These are phyloP conservation scores for Fonsecaea pedrosoi DNA, from an alignment of 2,329 filamentous ascomycete genomes.

Conservation along the genomic window DNA sequence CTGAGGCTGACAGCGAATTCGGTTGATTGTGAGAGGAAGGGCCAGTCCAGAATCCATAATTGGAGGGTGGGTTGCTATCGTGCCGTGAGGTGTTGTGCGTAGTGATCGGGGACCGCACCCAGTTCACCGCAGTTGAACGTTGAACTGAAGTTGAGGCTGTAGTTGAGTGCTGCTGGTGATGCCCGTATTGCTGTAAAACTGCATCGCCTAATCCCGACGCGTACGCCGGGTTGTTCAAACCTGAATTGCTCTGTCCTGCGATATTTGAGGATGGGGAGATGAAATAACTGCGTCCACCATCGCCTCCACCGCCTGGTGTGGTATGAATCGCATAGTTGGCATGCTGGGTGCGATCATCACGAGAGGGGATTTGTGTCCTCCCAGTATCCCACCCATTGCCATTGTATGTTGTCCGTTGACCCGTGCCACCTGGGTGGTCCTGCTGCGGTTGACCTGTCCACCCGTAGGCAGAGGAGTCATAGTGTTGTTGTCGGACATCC, in stretches of 20 bases:
- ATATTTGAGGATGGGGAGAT: slow-evolving; percentile 11
- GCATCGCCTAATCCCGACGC: slow-evolving; percentile 38
- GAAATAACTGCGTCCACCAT: slow-evolving; percentile 16
- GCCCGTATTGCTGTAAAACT: slow-evolving; percentile 22
- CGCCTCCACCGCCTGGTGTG: slow-evolving; percentile 8
- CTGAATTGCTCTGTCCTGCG: slow-evolving; percentile 27
- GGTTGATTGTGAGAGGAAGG: slow-evolving; percentile 25
- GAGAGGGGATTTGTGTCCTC: slow-evolving; percentile 13
- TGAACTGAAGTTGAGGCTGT: background rate
- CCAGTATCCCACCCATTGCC: slow-evolving; percentile 21
- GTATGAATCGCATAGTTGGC: slow-evolving; percentile 16
- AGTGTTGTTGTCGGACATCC: slow-evolving; percentile 28
- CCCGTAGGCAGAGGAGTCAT: slow-evolving; percentile 31
- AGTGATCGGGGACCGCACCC: slow-evolving; percentile 27
- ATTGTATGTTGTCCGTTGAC: slow-evolving; percentile 18
- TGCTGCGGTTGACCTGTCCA: slow-evolving; percentile 31
- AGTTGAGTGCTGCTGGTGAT: slow-evolving; percentile 20
- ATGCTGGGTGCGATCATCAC: slow-evolving; percentile 22
- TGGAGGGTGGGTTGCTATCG: slow-evolving; percentile 11
- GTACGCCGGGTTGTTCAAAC: slow-evolving; percentile 40
- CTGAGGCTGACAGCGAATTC: slow-evolving; percentile 25
- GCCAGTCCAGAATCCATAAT: slow-evolving; percentile 21
- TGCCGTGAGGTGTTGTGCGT: slow-evolving; percentile 15
- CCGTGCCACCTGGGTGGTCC: slow-evolving; percentile 26
- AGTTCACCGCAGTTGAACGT: slow-evolving; percentile 16